Evolutionary conservation across 1,284 basidiomycete species (phyloP), one percentile per base, ranked within the genome.

Genomic region (Fomes fomentarius): DNA sequence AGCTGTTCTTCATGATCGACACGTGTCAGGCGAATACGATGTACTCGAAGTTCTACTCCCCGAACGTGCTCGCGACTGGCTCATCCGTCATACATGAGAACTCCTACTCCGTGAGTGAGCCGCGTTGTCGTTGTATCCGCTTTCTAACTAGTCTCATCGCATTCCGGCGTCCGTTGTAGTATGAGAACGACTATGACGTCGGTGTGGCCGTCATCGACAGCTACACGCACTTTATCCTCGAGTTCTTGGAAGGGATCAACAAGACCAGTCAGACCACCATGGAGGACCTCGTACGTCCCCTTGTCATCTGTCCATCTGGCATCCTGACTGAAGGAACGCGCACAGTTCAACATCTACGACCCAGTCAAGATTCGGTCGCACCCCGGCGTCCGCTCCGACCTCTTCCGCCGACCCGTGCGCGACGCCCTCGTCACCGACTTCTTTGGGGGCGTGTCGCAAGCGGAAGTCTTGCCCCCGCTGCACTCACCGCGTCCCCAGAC

Each of bases 21-120:
- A 99, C 96, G 0, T 99, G 97, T 66, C 96, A 99, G 73, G 97
- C 96, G 22, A 97, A 95, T 67, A 94, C 94, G 0, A 90, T 99
- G 87, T 97, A 93, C 68, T 87, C 90, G 40, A 91, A 94, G 65
- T 88, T 98, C 64, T 98, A 98, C 74, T 96, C 93, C 1, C 96
- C 96, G 0, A 96, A 98, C 66, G 90, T 99, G 40, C 83, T 98
- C 7, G 95, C 96, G 0, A 96, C 94, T 0, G 97, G 96, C 0
- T 96, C 93, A 0, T 93, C 93, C 7, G 73, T 82, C 46, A 78
- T 96, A n/a, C 91, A 84, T 34, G 90, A 99, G 71, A 98, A 91
- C 69, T 97, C 94, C 1, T 98, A 97, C 68, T 97, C 95, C 14
- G 94, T 94, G 54, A 53, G 88, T 94, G 54, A 53, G 88, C 76